Conservation (phyloP, 2,329 filamentous ascomycete species). For the Aspergillus pseudoglaucus region DNA sequence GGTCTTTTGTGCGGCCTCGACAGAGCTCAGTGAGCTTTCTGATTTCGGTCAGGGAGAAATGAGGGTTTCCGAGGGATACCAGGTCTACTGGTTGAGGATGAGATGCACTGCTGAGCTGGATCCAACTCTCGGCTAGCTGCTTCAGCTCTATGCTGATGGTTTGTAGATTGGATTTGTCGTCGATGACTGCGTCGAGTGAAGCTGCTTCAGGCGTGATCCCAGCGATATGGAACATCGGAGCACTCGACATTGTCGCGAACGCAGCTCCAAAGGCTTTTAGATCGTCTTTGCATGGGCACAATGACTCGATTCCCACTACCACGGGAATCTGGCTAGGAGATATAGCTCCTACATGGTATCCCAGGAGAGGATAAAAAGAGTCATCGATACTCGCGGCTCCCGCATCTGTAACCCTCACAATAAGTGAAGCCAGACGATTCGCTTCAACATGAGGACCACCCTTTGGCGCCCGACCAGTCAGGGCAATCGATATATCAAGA, state of each 20-base stretch:
- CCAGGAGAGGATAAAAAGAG: constrained; percentile 34
- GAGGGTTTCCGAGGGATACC: constrained; percentile 42
- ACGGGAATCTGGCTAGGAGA: constrained; percentile 29
- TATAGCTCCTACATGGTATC: constrained; percentile 31
- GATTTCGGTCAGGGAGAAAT: constrained; percentile 38
- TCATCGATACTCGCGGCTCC: constrained; percentile 20
- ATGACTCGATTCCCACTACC: constrained; percentile 27
- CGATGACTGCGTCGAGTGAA: constrained; percentile 3
- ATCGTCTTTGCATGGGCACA: constrained; percentile 19
- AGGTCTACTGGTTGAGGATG: constrained; percentile 23
- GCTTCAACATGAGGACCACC: constrained; percentile 22
- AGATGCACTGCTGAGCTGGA: constrained; percentile 14
- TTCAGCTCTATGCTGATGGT: not conserved
- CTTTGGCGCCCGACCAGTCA: constrained; percentile 34
- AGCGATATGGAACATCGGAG: constrained; percentile 42
- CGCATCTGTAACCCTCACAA: not conserved
- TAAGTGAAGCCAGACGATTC: constrained; percentile 11
- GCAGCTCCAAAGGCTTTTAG: constrained; percentile 42
- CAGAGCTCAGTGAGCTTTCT: constrained; percentile 25
- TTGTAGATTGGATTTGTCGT: not conserved
- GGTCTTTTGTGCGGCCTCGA: constrained; percentile 16
- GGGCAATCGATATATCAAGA: constrained; percentile 38
- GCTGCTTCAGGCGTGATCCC: constrained; percentile 36
- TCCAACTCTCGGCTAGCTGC: constrained; percentile 10
- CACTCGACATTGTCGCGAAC: constrained; percentile 38